Base-by-base conservation (phyloP, 2,329 filamentous ascomycete species). In the Didymosphaeria variabile region DNA sequence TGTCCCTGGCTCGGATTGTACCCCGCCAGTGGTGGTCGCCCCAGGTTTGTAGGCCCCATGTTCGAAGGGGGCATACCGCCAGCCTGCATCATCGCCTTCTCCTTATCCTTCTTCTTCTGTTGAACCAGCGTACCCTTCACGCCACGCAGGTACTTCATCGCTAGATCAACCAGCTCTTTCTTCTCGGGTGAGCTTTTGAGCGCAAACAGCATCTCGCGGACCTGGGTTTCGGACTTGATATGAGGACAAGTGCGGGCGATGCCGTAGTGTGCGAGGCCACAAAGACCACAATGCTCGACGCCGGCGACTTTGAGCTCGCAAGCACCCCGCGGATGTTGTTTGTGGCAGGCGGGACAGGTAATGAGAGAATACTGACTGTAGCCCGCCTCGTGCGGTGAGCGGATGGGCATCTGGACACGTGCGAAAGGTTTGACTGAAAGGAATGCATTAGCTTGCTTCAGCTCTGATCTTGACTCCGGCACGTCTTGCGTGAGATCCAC, bases 181-280 rank as follows among this genome's bases (percentile, higher is more conserved):
- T 83, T 79, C 70, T 91, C 89, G 0, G 81, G 83, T 57, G 85
- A 88, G 56, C 81, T 77, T 67, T 87, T 87, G 23, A 93, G 75
- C 0, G 86, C 84, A 58, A 87, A 83, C 17, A 93, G 79, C 83
- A 92, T 90, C 21, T 85, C 79, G 57, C 85, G 82, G 17, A 93
- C 81, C 69, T 91, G 85, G 3, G 83, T 85, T 63, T 91, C 86
- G 3, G 87, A 87, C 57, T 80, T 81, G 55, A 92, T 82, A 70
- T 89, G 86, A 15, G 88, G 86, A 69, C 90, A 92, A 9, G 82
- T 83, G 34, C 85, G 81, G 1, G 78, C 76, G 56, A 81, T 72
- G 2, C 87, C 88, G 23, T 87, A 81, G 17, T 88, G 88, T 63
- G 90, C 91, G 7, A 91, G 81, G 1, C 76, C 76, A 71, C 90